Conservation (phyloP, 1,284 basidiomycete species). For the Schizophyllum commune region DNA sequence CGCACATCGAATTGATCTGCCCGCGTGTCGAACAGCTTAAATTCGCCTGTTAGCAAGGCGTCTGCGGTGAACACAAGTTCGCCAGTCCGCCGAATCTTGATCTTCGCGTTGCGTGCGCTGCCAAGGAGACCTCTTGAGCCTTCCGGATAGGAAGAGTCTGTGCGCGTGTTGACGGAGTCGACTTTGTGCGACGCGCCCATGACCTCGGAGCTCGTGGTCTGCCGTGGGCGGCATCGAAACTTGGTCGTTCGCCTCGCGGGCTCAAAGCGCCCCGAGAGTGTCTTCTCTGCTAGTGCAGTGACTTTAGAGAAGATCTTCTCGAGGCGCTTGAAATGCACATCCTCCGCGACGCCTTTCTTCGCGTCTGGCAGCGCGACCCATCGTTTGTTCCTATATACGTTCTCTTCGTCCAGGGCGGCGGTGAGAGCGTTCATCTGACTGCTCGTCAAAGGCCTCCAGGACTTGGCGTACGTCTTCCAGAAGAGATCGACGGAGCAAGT, state of each 20-base stretch:
- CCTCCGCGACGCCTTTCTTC: conserved; percentile 8
- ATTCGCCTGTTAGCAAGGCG: background rate
- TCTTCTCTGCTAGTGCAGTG: background rate
- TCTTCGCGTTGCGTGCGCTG: too few species aligned
- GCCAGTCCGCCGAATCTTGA: too few species aligned
- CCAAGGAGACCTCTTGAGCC: too few species aligned
- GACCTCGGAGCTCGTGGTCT: background rate
- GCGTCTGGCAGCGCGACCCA: too few species aligned
- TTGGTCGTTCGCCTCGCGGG: background rate
- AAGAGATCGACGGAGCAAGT: too few species aligned
- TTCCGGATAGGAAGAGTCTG: background rate
- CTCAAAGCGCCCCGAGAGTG: background rate
- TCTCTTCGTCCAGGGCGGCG: too few species aligned
- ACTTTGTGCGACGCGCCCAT: background rate
- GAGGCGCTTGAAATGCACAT: background rate
- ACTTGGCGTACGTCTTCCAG: too few species aligned
- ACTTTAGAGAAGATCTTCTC: background rate
- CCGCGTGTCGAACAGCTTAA: background rate
- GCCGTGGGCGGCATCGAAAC: background rate
- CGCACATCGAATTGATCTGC: background rate
- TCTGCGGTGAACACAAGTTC: background rate
- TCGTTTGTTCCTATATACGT: too few species aligned
- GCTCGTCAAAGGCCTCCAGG: too few species aligned
- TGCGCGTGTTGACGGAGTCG: background rate
- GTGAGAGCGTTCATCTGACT: too few species aligned